Evolutionary conservation across 2,329 filamentous ascomycete genomes (phyloP).

Genomic region (Myriosclerotinia scirpicola): DNA sequence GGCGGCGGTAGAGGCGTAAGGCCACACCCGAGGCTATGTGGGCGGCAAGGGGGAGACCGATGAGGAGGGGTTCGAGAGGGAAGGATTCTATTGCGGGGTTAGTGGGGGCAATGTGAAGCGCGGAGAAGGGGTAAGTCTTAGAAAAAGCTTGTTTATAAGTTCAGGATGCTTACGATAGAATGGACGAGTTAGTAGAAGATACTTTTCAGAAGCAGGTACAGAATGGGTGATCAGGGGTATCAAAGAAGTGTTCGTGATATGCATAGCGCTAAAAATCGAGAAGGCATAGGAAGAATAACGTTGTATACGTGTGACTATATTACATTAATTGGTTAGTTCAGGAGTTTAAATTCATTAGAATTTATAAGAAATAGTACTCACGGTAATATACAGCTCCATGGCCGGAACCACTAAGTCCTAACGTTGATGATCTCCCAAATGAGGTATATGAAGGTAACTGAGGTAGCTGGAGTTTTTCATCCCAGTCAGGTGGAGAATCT

Average conservation of each 20-base stretch:
- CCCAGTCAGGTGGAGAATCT: slow-evolving; percentile 52
- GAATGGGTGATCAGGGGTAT: slow-evolving; percentile 74
- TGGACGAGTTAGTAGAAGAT: slow-evolving; percentile 85
- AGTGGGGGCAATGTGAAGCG: slow-evolving; percentile 48
- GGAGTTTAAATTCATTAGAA: not conserved
- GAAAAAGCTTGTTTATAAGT: slow-evolving; percentile 46
- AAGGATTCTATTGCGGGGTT: slow-evolving; percentile 49
- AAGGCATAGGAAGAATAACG: slow-evolving; percentile 88
- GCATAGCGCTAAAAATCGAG: slow-evolving; percentile 71
- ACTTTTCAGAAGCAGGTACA: slow-evolving; percentile 74
- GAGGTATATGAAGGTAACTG: slow-evolving; percentile 45
- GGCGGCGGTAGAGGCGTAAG: slow-evolving; percentile 74
- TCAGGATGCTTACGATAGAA: slow-evolving; percentile 73
- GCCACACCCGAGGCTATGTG: slow-evolving; percentile 78
- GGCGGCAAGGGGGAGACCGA: slow-evolving; percentile 71
- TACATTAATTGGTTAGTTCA: not conserved
- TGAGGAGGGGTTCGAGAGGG: slow-evolving; percentile 72
- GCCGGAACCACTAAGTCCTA: slow-evolving; percentile 61
- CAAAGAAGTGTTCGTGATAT: slow-evolving; percentile 78
- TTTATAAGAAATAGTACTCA: slow-evolving; percentile 46
- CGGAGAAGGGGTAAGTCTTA: slow-evolving; percentile 75
- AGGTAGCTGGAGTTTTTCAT: slow-evolving; percentile 44
- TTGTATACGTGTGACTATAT: slow-evolving; percentile 71
- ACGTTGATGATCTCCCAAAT: slow-evolving; percentile 41
- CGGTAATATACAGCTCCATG: slow-evolving; percentile 74